These are phyloP conservation scores for Austroboletus olivaceoglutinosus DNA, from an alignment of 1,284 basidiomycete genomes.

Conservation along the genomic window DNA sequence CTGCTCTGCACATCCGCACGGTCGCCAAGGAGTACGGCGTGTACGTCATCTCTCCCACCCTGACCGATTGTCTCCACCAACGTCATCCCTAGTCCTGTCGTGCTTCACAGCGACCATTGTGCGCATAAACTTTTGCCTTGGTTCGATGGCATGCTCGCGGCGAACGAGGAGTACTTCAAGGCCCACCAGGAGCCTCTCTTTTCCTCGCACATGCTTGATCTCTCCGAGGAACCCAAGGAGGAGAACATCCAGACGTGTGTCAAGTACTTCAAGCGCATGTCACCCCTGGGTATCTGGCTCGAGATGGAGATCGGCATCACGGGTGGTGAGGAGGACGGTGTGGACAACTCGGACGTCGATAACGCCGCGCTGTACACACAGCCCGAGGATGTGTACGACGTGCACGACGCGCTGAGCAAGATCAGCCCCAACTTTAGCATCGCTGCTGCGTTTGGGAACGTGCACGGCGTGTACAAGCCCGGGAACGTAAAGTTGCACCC, in stretches of 20 bases:
- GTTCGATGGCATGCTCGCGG: conserved; percentile 99
- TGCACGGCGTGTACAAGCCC: conserved; percentile 85
- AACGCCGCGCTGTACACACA: conserved; percentile 96
- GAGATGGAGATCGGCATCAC: conserved; percentile 99
- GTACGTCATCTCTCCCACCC: conserved; percentile 47
- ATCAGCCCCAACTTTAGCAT: conserved; percentile 94
- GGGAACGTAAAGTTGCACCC: conserved; percentile 88
- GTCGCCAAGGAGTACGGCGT: conserved; percentile 90
- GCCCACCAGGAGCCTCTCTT: conserved; percentile 89
- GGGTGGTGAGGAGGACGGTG: conserved; percentile 98
- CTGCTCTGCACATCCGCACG: conserved; percentile 89
- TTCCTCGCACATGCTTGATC: conserved; percentile 99
- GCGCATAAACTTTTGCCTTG: conserved; percentile 98
- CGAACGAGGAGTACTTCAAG: conserved; percentile 94
- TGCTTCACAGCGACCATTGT: conserved; percentile 99
- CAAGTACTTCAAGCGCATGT: conserved; percentile 97
- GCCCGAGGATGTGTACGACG: conserved; percentile 94
- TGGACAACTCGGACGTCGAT: conserved; percentile 94
- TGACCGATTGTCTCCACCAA: background rate
- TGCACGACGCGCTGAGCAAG: conserved; percentile 79
- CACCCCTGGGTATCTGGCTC: conserved; percentile 91
- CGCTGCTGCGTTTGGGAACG: conserved; percentile 85
- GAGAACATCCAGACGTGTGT: conserved; percentile 95
- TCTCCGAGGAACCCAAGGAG: conserved; percentile 97
- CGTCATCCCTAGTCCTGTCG: conserved; percentile 69